Base-by-base conservation (phyloP, 257 asterid genomes). In the Henckelia pumila region DNA sequence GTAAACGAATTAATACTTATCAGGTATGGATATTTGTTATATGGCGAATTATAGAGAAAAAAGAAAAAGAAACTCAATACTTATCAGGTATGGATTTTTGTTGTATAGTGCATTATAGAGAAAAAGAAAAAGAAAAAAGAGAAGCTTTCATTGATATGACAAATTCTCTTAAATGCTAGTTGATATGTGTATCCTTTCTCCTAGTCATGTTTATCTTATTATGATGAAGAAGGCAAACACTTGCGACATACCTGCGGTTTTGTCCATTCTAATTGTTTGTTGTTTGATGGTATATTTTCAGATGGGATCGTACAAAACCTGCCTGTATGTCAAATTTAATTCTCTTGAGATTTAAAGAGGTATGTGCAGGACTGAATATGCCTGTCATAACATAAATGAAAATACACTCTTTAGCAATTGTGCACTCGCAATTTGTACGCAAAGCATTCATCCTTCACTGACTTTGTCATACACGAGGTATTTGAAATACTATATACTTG, bases 291-390 rank as follows among this genome's bases (percentile, higher is more conserved):
- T 73, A 52, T 56, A 61, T 52, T 77, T 71, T 72, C 90, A 93
- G 99, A 83, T 93, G 99, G 97, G 96, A 93, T 75, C 59, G 69
- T 75, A 64, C 73, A 52, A 90, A 85, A 80, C 89, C 95, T 32
- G 97, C 99, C 60, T 81, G 91, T 4, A 78, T 93, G 44, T 82
- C 97, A 33, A 93, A 93, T 78, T 83, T 93, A 56, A 75, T 93
- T 80, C 97, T 93, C 67, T 86, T 93, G 24, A 88, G 79, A 82
- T 93, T 93, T 70, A 75, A 75, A 55, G 99, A 93, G 99, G 97
- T 93, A 85, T 40, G 84, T 73, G 52, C 33, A 25, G 28, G 4
- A 61, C 44, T 40, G 40, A 30, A 59, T 17, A 16, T 50, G 59
- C 62, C 40, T 49, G 29, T n/a, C 8, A 23, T 53, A 19, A 8